These are phyloP conservation scores for Aureobasidium subglaciale DNA, from an alignment of 2,329 filamentous ascomycete species.

Conservation along the genomic window DNA sequence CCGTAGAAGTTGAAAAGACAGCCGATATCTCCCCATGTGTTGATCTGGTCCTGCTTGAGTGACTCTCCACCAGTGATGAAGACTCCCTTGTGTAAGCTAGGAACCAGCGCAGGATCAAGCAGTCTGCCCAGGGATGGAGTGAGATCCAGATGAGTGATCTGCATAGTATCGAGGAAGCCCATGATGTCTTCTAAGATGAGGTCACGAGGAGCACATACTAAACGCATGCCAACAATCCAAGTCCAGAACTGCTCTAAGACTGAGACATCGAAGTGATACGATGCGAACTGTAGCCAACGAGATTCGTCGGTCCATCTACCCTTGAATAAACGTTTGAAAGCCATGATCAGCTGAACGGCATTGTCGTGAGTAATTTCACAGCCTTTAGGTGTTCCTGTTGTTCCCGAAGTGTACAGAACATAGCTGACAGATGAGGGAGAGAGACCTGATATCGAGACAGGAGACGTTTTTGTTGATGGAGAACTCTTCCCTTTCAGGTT, in stretches of 20 bases:
- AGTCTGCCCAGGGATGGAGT: constrained; percentile 81
- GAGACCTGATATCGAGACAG: constrained; percentile 30
- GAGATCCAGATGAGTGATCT: constrained; percentile 84
- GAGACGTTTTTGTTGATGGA: constrained; percentile 28
- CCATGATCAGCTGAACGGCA: constrained; percentile 79
- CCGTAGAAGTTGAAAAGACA: constrained; percentile 90
- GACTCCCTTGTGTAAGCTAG: constrained; percentile 69
- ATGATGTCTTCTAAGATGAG: constrained; percentile 78
- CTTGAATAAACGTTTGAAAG: constrained; percentile 71
- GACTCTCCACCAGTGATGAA: constrained; percentile 92
- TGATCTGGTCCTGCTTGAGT: constrained; percentile 80
- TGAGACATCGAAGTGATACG: constrained; percentile 90
- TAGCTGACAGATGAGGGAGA: constrained; percentile 60
- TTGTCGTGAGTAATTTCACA: constrained; percentile 87
- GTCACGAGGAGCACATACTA: constrained; percentile 76
- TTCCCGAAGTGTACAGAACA: constrained; percentile 81
- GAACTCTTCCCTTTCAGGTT: constrained; percentile 29
- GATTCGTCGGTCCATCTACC: constrained; percentile 67
- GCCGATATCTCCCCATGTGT: constrained; percentile 69
- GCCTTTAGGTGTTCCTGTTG: constrained; percentile 79
- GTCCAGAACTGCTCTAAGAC: constrained; percentile 94
- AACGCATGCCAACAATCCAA: constrained; percentile 81
- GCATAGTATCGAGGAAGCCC: constrained; percentile 60
- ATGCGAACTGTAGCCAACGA: constrained; percentile 86
- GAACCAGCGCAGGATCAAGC: constrained; percentile 71